Conservation (phyloP, 2,329 filamentous ascomycete species). For the Apiospora malaysiana region DNA sequence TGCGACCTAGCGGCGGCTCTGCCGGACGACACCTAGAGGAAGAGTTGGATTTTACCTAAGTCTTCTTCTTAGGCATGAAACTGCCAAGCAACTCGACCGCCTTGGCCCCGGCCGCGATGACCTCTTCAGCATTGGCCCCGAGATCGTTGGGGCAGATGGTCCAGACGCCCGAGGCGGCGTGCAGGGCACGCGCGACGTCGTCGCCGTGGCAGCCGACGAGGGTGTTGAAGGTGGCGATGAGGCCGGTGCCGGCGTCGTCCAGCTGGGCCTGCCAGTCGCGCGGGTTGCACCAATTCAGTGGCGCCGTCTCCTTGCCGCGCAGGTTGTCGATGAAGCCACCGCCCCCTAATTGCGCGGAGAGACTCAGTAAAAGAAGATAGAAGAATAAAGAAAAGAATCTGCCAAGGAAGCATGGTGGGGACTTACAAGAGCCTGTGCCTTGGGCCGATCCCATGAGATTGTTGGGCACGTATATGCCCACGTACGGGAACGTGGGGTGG, state of each 20-base stretch:
- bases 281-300: conserved; percentile 11
- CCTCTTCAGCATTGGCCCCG: conserved; percentile 50
- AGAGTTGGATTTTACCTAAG: background rate
- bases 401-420: too few relatives aligned
- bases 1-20: too few relatives aligned
- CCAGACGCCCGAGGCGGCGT: conserved; percentile 15
- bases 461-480: conserved; percentile 13
- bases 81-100: background rate
- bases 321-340: conserved; percentile 16
- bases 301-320: conserved; percentile 11
- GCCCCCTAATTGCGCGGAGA: background rate
- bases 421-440: background rate
- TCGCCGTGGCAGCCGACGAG: conserved; percentile 5
- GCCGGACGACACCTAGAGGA: too few relatives aligned
- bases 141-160: conserved; percentile 57
- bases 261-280: background rate
- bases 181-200: conserved; percentile 11
- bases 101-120: background rate
- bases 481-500: background rate
- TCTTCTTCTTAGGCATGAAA: background rate
- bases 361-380: too few relatives aligned
- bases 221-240: conserved; percentile 12
- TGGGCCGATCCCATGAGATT: background rate
- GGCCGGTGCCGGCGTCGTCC: conserved; percentile 3
- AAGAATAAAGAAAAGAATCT: too few relatives aligned